A percentile compares a stretch with the other conserved stretches of the same genome.
Evolutionary conservation across 495 filamentous ascomycete genomes (phyloP).

Genomic region (Venustampulla echinocandica): DNA sequence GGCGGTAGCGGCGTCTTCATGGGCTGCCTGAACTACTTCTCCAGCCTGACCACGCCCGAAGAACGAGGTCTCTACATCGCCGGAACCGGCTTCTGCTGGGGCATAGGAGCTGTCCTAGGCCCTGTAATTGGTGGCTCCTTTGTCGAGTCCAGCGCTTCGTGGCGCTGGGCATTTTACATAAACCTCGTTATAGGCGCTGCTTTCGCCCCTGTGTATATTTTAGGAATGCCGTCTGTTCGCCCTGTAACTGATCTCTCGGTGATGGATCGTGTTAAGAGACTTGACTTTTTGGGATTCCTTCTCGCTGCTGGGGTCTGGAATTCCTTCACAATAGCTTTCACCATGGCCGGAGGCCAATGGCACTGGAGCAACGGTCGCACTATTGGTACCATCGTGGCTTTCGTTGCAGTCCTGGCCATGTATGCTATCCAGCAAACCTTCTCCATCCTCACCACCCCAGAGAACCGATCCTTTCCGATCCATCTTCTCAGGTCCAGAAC

Average conservation of each 20-base stretch:
- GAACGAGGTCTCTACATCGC: slow-evolving; percentile 43
- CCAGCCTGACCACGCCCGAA: slow-evolving; percentile 31
- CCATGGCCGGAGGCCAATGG: slow-evolving; percentile 46
- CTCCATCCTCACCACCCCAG: slow-evolving; percentile 37
- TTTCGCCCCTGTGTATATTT: slow-evolving; percentile 47
- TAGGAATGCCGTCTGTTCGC: slow-evolving; percentile 41
- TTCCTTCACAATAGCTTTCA: slow-evolving; percentile 41
- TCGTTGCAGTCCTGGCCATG: slow-evolving; percentile 40
- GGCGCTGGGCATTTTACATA: slow-evolving; percentile 68
- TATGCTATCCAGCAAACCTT: slow-evolving; percentile 45
- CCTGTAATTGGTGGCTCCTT: slow-evolving; percentile 60
- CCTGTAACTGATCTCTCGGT: slow-evolving; percentile 33
- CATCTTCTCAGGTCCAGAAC: slow-evolving; percentile 38
- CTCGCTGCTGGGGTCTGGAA: slow-evolving; percentile 36
- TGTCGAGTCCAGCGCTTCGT: slow-evolving; percentile 39
- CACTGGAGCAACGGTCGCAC: slow-evolving; percentile 42
- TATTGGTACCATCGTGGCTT: slow-evolving; percentile 45
- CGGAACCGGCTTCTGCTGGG: slow-evolving; percentile 37
- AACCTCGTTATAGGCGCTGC: slow-evolving; percentile 51
- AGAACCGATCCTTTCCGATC: slow-evolving; percentile 44
- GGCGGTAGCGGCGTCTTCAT: slow-evolving; percentile 46
- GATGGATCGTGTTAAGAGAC: slow-evolving; percentile 28
- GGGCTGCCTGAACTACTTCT: slow-evolving; percentile 37
- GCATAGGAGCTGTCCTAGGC: slow-evolving; percentile 44
- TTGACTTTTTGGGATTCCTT: slow-evolving; percentile 38